phyloP scores from a whole-genome alignment of 2,329 filamentous ascomycete genomes.

The Xylariaceae sp. region DNA sequence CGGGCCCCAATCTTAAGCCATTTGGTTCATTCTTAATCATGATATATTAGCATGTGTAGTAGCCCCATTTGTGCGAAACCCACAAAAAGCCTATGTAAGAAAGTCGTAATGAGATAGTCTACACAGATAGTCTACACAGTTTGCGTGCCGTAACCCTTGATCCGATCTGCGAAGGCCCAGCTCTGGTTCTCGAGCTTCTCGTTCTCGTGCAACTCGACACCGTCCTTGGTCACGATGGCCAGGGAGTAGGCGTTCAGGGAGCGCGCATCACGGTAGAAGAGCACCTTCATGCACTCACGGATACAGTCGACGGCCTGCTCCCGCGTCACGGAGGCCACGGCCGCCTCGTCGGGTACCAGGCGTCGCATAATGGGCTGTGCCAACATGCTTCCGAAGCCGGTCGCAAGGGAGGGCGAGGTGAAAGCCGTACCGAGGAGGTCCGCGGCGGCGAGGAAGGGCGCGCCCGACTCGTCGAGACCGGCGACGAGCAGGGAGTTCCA shows the following conservation, averaged over 20 bases:
- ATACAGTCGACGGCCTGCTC: slow-evolving; percentile 77
- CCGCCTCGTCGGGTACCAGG: slow-evolving; percentile 76
- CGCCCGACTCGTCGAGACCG: slow-evolving; percentile 71
- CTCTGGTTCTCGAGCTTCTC: slow-evolving; percentile 92
- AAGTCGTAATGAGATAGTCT: background rate
- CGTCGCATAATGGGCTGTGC: slow-evolving; percentile 87
- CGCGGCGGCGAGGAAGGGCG: slow-evolving; percentile 85
- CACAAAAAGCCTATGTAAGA: background rate
- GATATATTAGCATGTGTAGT: background rate
- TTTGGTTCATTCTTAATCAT: background rate
- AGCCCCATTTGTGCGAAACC: background rate
- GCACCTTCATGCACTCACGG: slow-evolving; percentile 95
- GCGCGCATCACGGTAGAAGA: slow-evolving; percentile 94
- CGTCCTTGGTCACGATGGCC: slow-evolving; percentile 81
- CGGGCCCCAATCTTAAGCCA: no score
- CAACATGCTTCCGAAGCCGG: slow-evolving; percentile 87
- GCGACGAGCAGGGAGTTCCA: slow-evolving; percentile 96
- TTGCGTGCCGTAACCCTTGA: slow-evolving; percentile 93
- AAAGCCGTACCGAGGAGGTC: slow-evolving; percentile 94
- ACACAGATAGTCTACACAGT: slow-evolving; percentile 44
- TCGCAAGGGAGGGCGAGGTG: slow-evolving; percentile 80
- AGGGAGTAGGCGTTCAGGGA: slow-evolving; percentile 89
- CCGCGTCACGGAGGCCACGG: slow-evolving; percentile 63
- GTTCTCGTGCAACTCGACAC: slow-evolving; percentile 76
- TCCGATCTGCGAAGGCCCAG: slow-evolving; percentile 95